A percentile compares a stretch with the other conserved stretches of the same genome.
Evolutionary conservation across 306 rosid species (phyloP).

Genomic region (Pachyrhizus erosus): DNA sequence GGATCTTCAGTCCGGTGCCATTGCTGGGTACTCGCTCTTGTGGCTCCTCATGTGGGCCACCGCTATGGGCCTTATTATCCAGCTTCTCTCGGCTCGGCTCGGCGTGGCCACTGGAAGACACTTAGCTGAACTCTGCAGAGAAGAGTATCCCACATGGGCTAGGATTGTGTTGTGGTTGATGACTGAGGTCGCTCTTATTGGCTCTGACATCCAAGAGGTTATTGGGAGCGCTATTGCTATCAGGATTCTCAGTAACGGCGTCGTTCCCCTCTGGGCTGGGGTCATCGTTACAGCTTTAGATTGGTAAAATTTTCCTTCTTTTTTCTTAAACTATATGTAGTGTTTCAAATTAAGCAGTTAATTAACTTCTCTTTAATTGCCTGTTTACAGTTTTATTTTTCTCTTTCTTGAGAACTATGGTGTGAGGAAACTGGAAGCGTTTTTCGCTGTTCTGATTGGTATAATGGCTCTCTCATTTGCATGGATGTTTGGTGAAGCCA

Average conservation of each 20-base stretch:
- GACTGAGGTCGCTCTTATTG: slow-evolving; percentile 93
- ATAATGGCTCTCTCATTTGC: slow-evolving; percentile 92
- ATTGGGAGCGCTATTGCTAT: slow-evolving; percentile 98
- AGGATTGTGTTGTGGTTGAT: slow-evolving; percentile 81
- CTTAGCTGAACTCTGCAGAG: slow-evolving; percentile 90
- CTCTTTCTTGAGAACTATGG: slow-evolving; percentile 97
- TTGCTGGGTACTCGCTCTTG: slow-evolving; percentile 89
- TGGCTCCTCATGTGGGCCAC: slow-evolving; percentile 98
- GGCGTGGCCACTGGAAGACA: slow-evolving; percentile 96
- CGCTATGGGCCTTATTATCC: slow-evolving; percentile 85
- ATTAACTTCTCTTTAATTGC: slow-evolving; percentile 28
- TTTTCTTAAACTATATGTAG: background rate
- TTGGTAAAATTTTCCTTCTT: slow-evolving; percentile 54
- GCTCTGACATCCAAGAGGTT: slow-evolving; percentile 97
- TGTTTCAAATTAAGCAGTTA: background rate
- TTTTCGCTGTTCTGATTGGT: slow-evolving; percentile 89
- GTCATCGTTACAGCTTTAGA: slow-evolving; percentile 88
- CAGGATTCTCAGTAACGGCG: slow-evolving; percentile 75
- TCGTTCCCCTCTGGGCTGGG: slow-evolving; percentile 92
- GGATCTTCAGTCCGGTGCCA: slow-evolving; percentile 93
- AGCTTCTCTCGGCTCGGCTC: slow-evolving; percentile 85
- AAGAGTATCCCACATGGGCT: slow-evolving; percentile 94
- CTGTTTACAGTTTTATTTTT: slow-evolving; percentile 77
- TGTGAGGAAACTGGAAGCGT: slow-evolving; percentile 94
- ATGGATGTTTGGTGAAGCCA: slow-evolving; percentile 97